Percentiles rank a stretch among this genome's conserved stretches.
Conservation (phyloP, 2,329 filamentous ascomycete species). For the Colletotrichum lindemuthianum region DNA sequence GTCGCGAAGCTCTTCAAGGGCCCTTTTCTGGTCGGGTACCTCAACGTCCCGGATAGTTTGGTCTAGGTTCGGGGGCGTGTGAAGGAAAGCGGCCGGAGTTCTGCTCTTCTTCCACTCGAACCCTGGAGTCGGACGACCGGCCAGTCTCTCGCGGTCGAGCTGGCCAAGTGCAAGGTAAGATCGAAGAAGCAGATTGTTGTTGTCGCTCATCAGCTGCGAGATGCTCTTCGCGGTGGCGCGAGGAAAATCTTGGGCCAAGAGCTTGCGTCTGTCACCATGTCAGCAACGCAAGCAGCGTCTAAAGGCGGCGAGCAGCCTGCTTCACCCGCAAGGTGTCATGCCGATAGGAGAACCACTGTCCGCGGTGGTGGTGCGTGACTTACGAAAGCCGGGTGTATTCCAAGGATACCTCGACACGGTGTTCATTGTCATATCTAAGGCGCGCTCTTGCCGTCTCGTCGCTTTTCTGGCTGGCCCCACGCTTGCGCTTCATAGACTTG, state of each 20-base stretch:
- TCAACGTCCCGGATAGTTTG: constrained; percentile 32
- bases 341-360: neutral
- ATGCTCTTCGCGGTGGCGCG: constrained; percentile 43
- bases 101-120: constrained; percentile 42
- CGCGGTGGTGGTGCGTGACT: neutral
- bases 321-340: too few relatives aligned
- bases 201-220: constrained; percentile 36
- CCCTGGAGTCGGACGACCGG: constrained; percentile 36
- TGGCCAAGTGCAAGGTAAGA: constrained; percentile 48
- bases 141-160: neutral
- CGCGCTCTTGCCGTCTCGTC: constrained; percentile 35
- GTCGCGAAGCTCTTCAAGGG: constrained; percentile 51
- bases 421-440: neutral
- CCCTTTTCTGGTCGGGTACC: constrained; percentile 41
- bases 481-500: constrained; percentile 54
- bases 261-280: constrained; percentile 19
- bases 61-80: constrained; percentile 37
- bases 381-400: constrained; percentile 24
- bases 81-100: constrained; percentile 37
- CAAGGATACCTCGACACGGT: neutral
- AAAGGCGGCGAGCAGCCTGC: too few relatives aligned
- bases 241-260: constrained; percentile 51
- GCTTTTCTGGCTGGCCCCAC: constrained; percentile 39
- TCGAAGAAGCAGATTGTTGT: constrained; percentile 45
- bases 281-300: too few relatives aligned